Evolutionary conservation across 2,329 filamentous ascomycete genomes (phyloP).

Genomic region (Peltaster fructicola): DNA sequence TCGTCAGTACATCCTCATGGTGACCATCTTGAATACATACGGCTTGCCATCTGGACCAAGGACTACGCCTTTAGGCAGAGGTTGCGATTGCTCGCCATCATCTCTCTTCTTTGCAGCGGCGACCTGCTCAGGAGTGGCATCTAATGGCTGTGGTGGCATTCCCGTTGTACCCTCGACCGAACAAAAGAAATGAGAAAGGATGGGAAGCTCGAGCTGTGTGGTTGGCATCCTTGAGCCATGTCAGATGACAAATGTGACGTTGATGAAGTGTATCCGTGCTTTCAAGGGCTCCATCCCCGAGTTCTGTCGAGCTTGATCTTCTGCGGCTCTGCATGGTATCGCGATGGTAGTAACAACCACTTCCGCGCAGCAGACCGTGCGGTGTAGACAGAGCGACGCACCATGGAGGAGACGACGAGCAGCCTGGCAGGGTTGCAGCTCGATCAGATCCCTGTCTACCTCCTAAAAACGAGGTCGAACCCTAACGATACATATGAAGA

Average conservation of each 20-base stretch:
- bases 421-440: slow-evolving; percentile 10
- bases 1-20: slow-evolving; percentile 1
- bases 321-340: no score
- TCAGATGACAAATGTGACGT: no score
- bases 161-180: slow-evolving; percentile 20
- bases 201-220: slow-evolving; percentile 19
- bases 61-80: slow-evolving; percentile 53
- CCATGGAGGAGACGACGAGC: slow-evolving; percentile 12
- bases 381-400: no score
- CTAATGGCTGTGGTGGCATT: slow-evolving; percentile 20
- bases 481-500: slow-evolving; percentile 58
- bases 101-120: slow-evolving; percentile 9
- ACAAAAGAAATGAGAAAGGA: slow-evolving; percentile 22
- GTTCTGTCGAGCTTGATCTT: no score
- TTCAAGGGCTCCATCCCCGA: no score
- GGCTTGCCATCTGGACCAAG: slow-evolving; percentile 70
- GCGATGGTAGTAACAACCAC: no score
- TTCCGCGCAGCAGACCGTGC: no score
- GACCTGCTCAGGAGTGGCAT: slow-evolving; percentile 14
- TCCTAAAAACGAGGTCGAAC: slow-evolving; percentile 61
- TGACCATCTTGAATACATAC: slow-evolving; percentile 32
- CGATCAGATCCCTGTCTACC: slow-evolving; percentile 38
- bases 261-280: no score
- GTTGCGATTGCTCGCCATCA: slow-evolving; percentile 25
- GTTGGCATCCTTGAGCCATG: slow-evolving; percentile 22